phyloP scores from a whole-genome alignment of 352 stramenopile species.

The Pythium rishiriense region DNA sequence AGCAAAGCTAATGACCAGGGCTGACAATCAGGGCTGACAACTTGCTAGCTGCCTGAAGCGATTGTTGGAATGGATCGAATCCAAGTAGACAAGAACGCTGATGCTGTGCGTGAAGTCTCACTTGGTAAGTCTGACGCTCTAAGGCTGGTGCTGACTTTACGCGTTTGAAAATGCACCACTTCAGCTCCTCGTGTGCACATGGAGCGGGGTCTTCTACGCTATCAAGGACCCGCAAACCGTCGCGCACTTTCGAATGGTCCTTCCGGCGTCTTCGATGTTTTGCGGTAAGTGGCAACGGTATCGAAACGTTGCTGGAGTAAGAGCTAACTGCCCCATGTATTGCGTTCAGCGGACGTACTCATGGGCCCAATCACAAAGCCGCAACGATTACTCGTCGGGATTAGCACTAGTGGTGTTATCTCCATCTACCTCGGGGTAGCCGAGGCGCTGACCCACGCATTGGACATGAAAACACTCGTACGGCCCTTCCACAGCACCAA shows the following conservation, averaged over 20 bases:
- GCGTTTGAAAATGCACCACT: not conserved
- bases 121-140: not conserved
- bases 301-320: slow-evolving; percentile 1
- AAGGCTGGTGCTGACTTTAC: not conserved
- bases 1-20: too few relatives aligned
- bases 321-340: not conserved
- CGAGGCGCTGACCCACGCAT: slow-evolving; percentile 42
- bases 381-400: slow-evolving; percentile 42
- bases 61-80: slow-evolving; percentile 30
- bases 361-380: not conserved
- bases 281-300: slow-evolving; percentile 48
- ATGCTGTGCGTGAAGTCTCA: slow-evolving; percentile 18
- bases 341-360: slow-evolving; percentile 1
- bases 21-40: too few relatives aligned
- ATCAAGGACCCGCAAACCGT: slow-evolving; percentile 44
- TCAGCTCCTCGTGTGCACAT: slow-evolving; percentile 70
- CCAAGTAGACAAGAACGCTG: slow-evolving; percentile 5
- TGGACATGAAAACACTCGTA: slow-evolving; percentile 51
- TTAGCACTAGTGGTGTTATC: slow-evolving; percentile 69
- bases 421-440: slow-evolving; percentile 58
- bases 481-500: not conserved
- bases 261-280: slow-evolving; percentile 63
- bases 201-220: slow-evolving; percentile 64
- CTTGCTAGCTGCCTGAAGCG: slow-evolving; percentile 21
- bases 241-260: slow-evolving; percentile 63